Base-by-base conservation (phyloP, 768 basidiomycete species). In the Tulasnella sp. region DNA sequence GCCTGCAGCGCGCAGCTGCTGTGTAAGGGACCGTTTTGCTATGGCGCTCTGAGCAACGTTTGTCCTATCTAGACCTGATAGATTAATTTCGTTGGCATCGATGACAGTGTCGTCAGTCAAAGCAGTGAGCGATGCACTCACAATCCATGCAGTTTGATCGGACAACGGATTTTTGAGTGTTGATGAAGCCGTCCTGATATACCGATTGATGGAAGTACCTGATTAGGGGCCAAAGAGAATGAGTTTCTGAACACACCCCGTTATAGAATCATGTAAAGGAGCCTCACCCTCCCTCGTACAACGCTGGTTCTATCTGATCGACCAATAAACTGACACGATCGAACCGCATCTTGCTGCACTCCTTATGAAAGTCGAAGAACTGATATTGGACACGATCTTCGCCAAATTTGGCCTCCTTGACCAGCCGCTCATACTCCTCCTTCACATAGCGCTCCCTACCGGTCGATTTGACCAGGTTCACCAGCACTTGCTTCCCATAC, bases 131-230 rank as follows among this genome's bases (percentile, higher is more conserved):
- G 1, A 38, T 38, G 32, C 43, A 7, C 56, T 41, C 26, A 61
- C 69, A 74, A 70, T 97, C 95, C 96, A 96, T 96, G 72, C 96
- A 98, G 70, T 98, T 99, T 7, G 93, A 94, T 47, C 96, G 81
- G 44, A 96, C 82, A 49, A 81, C 78, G 19, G 93, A 93, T 21
- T 68, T 75, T 68, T 99, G 96, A 34, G 77, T 71, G 60, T 74
- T 76, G 23, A 81, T 70, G 0, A 82, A 80, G 26, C 74, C 72
- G 3, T 72, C 61, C 24, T 74, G 70, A 11, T 71, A 68, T 32
- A 78, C 69, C 51, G 85, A 80, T 30, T 86, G 71, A 58, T 85
- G 82, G 75, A 92, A 97, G 71, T 88, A 92, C 10, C 92, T 89
- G 17, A 5, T 7, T n/a, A n/a, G n/a, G 17, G 29, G 19, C 17